Conservation (phyloP, 768 basidiomycete genomes). For the Gymnopilus dilepis region DNA sequence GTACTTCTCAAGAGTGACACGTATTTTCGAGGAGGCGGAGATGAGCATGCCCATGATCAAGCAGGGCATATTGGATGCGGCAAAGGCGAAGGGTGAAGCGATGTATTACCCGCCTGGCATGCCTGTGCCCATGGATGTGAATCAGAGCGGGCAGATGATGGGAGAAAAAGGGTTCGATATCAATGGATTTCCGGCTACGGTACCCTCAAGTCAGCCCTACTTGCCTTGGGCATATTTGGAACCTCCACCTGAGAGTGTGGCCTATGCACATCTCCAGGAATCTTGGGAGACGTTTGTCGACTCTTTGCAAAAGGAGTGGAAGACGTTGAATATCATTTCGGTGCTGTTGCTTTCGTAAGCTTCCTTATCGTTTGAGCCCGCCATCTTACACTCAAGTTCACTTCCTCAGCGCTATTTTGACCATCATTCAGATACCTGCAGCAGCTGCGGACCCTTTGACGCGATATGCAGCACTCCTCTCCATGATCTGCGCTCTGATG, state of each 20-base stretch:
- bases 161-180: not conserved
- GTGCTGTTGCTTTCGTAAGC: conserved; percentile 38
- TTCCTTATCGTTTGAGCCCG: too few species aligned
- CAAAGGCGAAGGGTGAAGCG: conserved; percentile 6
- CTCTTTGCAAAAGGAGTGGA: conserved; percentile 39
- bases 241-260: conserved; percentile 6
- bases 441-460: conserved; percentile 59
- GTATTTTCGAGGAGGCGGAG: conserved; percentile 69
- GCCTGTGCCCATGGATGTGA: not conserved
- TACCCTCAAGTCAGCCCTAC: not conserved
- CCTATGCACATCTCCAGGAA: conserved; percentile 27
- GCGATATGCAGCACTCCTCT: conserved; percentile 60
- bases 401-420: conserved; percentile 37
- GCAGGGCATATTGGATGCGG: conserved; percentile 35
- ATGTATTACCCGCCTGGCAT: not conserved
- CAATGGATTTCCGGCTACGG: not conserved
- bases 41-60: conserved; percentile 61
- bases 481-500: conserved; percentile 63
- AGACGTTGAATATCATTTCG: conserved; percentile 41
- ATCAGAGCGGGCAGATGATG: not conserved
- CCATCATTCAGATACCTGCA: conserved; percentile 38
- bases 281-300: conserved; percentile 38
- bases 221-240: conserved; percentile 9
- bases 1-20: conserved; percentile 69
- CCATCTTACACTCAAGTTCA: too few species aligned